Evolutionary conservation across 805 yeast species (phyloP).

Genomic region (Zygosaccharomyces gambellarensis): DNA sequence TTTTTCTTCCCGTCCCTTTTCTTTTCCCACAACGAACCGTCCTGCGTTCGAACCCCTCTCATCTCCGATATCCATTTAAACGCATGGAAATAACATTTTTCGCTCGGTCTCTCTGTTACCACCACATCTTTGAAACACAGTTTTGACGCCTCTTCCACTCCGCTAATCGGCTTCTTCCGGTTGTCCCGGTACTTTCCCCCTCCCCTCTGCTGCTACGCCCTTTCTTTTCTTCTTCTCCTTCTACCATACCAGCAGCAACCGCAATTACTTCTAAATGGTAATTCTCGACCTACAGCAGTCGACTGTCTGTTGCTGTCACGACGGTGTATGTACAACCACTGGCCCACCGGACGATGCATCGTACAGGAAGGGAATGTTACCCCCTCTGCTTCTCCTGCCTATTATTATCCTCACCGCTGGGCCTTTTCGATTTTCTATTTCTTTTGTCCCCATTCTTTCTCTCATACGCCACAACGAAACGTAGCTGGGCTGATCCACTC

Average conservation of each 20-base stretch:
- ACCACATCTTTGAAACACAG: slow-evolving; percentile 17
- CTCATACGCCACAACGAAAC: too few species aligned
- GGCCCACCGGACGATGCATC: too few species aligned
- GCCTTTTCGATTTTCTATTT: too few species aligned
- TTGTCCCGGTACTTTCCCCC: background rate
- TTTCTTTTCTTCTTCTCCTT: background rate
- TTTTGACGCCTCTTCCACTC: slow-evolving; percentile 7
- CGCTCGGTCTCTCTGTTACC: too few species aligned
- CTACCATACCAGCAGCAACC: too few species aligned
- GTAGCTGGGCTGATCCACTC: too few species aligned
- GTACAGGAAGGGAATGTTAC: too few species aligned
- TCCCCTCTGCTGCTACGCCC: background rate
- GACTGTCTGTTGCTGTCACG: background rate
- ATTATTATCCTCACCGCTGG: too few species aligned
- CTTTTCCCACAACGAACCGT: slow-evolving; percentile 1
- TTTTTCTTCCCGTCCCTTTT: too few species aligned
- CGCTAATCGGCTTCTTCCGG: background rate
- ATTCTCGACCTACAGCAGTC: background rate
- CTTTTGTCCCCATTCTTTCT: too few species aligned
- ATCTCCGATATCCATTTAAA: background rate
- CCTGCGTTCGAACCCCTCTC: slow-evolving; percentile 39
- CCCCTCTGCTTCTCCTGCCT: too few species aligned
- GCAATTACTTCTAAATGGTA: background rate
- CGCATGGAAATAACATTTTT: too few species aligned
- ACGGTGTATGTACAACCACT: background rate